These are phyloP conservation scores for Limnanthes douglasii DNA, from an alignment of 345 rosid genomes.

Conservation along the genomic window DNA sequence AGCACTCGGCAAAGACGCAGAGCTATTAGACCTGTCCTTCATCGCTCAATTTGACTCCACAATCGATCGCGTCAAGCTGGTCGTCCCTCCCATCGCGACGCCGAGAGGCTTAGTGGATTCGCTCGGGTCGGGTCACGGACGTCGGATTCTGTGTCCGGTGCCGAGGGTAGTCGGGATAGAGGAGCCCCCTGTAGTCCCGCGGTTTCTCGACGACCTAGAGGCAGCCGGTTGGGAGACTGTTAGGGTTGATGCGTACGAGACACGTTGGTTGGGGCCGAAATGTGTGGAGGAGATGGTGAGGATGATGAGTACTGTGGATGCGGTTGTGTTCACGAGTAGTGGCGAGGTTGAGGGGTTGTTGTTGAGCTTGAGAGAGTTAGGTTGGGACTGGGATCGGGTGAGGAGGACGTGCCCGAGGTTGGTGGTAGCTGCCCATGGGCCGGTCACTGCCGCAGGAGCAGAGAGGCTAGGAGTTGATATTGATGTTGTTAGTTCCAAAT, in stretches of 20 bases:
- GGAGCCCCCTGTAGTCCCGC: slow-evolving; percentile 48
- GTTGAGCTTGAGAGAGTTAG: slow-evolving; percentile 26
- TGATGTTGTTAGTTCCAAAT: slow-evolving; percentile 24
- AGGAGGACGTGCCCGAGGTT: slow-evolving; percentile 26
- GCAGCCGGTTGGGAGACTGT: slow-evolving; percentile 25
- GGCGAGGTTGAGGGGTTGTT: slow-evolving; percentile 45
- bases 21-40: slow-evolving; percentile 17
- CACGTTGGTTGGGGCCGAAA: slow-evolving; percentile 35
- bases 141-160: slow-evolving; percentile 33
- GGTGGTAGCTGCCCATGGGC: slow-evolving; percentile 42
- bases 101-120: slow-evolving; percentile 23
- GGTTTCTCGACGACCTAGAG: slow-evolving; percentile 24
- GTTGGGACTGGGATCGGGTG: slow-evolving; percentile 40
- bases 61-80: slow-evolving; percentile 7
- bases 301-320: slow-evolving; percentile 15
- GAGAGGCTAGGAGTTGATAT: slow-evolving; percentile 30
- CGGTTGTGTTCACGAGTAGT: slow-evolving; percentile 30
- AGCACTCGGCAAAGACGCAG: slow-evolving; percentile 39
- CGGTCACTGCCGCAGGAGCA: slow-evolving; percentile 44
- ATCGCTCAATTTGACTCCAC: slow-evolving; percentile 16
- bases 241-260: slow-evolving; percentile 40
- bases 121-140: slow-evolving; percentile 25
- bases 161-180: slow-evolving; percentile 29
- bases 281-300: slow-evolving; percentile 22
- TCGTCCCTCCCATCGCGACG: slow-evolving; percentile 26